Percentiles rank a stretch among this genome's conserved stretches.
phyloP scores from a whole-genome alignment of 352 stramenopile species.

The Phytopythium mirpurense region DNA sequence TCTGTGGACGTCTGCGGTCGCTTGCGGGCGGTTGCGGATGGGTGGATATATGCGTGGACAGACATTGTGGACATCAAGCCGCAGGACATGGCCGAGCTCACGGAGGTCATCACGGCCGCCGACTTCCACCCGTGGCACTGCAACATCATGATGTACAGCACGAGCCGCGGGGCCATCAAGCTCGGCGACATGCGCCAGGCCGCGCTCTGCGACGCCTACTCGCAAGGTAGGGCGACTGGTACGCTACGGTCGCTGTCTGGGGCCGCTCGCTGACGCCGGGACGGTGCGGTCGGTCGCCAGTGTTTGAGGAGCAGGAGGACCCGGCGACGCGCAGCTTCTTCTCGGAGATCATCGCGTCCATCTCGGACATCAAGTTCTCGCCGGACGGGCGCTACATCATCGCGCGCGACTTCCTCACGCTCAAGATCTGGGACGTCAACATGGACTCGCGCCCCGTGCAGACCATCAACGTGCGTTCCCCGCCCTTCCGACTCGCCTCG shows the following conservation, averaged over 20 bases:
- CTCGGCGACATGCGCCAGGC: conserved; percentile 90
- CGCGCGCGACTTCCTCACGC: conserved; percentile 92
- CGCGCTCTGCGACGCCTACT: conserved; percentile 86
- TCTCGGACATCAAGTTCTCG: conserved; percentile 94
- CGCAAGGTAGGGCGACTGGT: conserved; percentile 58
- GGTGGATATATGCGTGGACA: conserved; percentile 17
- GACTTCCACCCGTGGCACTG: conserved; percentile 93
- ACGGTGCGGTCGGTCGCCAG: no score
- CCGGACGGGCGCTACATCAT: conserved; percentile 93
- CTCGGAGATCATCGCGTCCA: conserved; percentile 94
- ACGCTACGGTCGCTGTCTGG: no score
- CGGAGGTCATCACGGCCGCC: conserved; percentile 93
- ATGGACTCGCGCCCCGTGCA: conserved; percentile 92
- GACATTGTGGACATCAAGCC: conserved; percentile 97
- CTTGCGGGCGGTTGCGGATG: no score
- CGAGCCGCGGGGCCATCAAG: conserved; percentile 89
- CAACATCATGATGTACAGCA: conserved; percentile 95
- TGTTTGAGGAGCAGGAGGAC: conserved; percentile 84
- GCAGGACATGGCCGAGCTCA: conserved; percentile 96
- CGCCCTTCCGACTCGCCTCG: no score
- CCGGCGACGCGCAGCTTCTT: conserved; percentile 90
- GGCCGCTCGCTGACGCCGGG: no score
- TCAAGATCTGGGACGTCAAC: conserved; percentile 96
- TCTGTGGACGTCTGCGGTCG: no score
- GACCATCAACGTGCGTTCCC: conserved; percentile 90